Base-by-base conservation (phyloP, 2,329 filamentous ascomycete species). In the Ceratocystis harringtonii region DNA sequence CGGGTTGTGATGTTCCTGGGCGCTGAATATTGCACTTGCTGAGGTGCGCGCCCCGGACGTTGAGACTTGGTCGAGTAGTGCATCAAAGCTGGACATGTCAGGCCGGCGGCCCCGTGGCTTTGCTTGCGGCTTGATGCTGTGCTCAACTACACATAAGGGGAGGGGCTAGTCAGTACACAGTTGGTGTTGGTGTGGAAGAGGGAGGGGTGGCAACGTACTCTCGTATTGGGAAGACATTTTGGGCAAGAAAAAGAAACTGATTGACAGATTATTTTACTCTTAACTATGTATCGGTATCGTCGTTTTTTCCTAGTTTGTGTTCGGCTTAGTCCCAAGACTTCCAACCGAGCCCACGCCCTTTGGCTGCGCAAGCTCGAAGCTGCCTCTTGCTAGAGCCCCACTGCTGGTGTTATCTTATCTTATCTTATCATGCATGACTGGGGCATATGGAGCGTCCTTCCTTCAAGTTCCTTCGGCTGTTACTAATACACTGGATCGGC, bases 51-150 rank as follows among this genome's bases (percentile, higher is more conserved):
- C 72, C 52, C 65, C 61, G 62, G 66, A 65, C 68, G 67, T 70
- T 68, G 76, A 73, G 71, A 86, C 76, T 68, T 80, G 78, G 72
- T 80, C 75, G 68, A 85, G 80, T 72, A 83, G 80, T 65, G 81
- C 78, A 70, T 76, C 80, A 76, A 86, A 86, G 68, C 80, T 81
- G 63, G 82, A 79, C 84, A 87, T 87, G 75, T 85, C 82, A 68
- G 82, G 75, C 71, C 81, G 81, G 50, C 84, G 82, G 30, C 30
- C 28, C 43, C 32, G 50, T 8, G 78, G 77, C 52, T 64, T 45
- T 43, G 65, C 25, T 15, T 63, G 41, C 15, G 65, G 50, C 60
- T 66, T 67, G 52, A 69, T 69, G 67, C 65, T 66, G 76, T 87
- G 84, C 73, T 87, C 84, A 72, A 87, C 84, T 87, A 69, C 5